Evolutionary conservation across 1,284 basidiomycete genomes (phyloP).

Genomic region (Ceratobasidium sp.): DNA sequence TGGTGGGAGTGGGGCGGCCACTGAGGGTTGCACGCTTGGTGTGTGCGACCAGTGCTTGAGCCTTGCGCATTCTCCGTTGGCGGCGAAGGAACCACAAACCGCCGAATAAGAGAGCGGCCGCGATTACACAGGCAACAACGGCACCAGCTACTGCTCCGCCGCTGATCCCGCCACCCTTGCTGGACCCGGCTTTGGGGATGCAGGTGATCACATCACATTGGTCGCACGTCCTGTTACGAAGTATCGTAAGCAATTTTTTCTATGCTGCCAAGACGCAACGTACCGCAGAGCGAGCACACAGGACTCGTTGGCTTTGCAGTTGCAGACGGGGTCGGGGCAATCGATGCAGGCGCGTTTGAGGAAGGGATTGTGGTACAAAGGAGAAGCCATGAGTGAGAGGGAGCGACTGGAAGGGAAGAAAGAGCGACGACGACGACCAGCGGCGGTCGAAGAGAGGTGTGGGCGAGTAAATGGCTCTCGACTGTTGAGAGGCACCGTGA

Average conservation of each 20-base stretch:
- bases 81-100: constrained; percentile 42
- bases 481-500: neutral
- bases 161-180: constrained; percentile 44
- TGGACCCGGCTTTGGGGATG: constrained; percentile 21
- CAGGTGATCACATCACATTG: constrained; percentile 39
- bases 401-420: constrained; percentile 12
- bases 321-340: constrained; percentile 23
- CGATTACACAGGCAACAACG: constrained; percentile 16
- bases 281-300: constrained; percentile 15
- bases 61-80: constrained; percentile 24
- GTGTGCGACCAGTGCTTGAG: constrained; percentile 12
- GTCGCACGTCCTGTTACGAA: constrained; percentile 35
- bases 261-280: neutral
- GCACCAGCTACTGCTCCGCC: constrained; percentile 57
- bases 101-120: constrained; percentile 23
- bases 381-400: constrained; percentile 14
- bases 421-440: constrained; percentile 37
- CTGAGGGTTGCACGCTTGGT: constrained; percentile 1
- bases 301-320: constrained; percentile 26
- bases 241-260: neutral
- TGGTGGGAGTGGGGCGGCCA: neutral
- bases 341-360: constrained; percentile 26
- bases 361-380: constrained; percentile 20
- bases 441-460: constrained; percentile 25
- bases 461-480: too few relatives aligned